Evolutionary conservation across 768 basidiomycete genomes (phyloP).

Genomic region (Suillus tomentosus): DNA sequence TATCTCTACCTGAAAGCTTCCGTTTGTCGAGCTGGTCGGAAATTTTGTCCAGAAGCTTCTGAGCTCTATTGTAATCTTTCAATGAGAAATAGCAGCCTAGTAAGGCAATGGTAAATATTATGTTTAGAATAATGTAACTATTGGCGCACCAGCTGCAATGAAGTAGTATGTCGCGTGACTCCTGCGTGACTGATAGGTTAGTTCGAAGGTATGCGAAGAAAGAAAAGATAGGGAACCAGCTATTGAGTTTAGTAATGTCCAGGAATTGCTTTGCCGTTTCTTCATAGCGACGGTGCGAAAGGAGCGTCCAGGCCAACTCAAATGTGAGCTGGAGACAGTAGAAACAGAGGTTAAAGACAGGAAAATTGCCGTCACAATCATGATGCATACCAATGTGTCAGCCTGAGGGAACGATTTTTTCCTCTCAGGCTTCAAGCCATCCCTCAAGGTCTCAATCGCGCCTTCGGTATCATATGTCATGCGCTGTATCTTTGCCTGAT

Average conservation of each 20-base stretch:
- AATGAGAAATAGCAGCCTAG: conserved; percentile 65
- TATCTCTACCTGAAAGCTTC: conserved; percentile 64
- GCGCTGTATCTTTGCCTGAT: conserved; percentile 72
- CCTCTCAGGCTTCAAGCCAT: conserved; percentile 55
- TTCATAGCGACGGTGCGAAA: conserved; percentile 62
- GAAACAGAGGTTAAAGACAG: not conserved
- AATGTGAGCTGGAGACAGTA: conserved; percentile 56
- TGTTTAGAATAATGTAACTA: conserved; percentile 4
- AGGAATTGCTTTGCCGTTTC: conserved; percentile 72
- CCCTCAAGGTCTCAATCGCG: conserved; percentile 63
- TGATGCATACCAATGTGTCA: conserved; percentile 59
- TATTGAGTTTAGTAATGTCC: conserved; percentile 64
- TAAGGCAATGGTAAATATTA: not conserved
- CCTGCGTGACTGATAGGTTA: conserved; percentile 39
- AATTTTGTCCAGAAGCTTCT: conserved; percentile 61
- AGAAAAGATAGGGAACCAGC: conserved; percentile 46
- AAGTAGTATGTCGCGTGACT: conserved; percentile 80
- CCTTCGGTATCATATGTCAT: conserved; percentile 66
- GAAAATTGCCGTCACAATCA: not conserved
- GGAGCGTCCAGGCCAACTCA: conserved; percentile 77
- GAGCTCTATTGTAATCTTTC: conserved; percentile 57
- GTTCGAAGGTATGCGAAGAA: not conserved
- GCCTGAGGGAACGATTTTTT: conserved; percentile 65
- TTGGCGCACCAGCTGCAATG: conserved; percentile 59
- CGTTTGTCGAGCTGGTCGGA: conserved; percentile 59